These are phyloP conservation scores for Straminergon stramineum DNA, from an alignment of 225 moss, liverwort and hornwort species.

Conservation along the genomic window DNA sequence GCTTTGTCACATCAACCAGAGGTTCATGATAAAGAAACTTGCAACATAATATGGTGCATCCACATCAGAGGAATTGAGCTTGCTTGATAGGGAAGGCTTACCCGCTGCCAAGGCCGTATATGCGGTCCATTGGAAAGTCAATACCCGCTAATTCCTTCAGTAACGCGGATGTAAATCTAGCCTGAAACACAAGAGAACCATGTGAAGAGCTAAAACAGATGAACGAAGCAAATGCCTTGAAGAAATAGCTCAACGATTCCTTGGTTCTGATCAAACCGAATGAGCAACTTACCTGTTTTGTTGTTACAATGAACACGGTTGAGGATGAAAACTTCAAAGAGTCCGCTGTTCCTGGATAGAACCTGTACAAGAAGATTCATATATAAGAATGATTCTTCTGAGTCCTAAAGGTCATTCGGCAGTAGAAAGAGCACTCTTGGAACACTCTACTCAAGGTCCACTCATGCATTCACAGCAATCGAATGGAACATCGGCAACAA, in stretches of 20 bases:
- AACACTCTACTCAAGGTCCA: background rate
- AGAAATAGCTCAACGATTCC: background rate
- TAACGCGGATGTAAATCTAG: slow-evolving; percentile 69
- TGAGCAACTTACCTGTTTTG: slow-evolving; percentile 58
- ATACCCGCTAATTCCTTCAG: slow-evolving; percentile 85
- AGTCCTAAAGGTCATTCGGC: background rate
- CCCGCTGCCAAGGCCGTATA: slow-evolving; percentile 94
- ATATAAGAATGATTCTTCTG: background rate
- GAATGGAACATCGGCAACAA: background rate
- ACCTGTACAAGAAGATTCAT: slow-evolving; percentile 26
- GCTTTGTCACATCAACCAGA: background rate
- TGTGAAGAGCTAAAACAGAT: background rate
- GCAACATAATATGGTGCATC: background rate
- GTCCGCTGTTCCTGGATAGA: slow-evolving; percentile 86
- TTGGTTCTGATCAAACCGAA: background rate
- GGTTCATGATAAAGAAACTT: background rate
- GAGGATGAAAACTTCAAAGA: slow-evolving; percentile 70
- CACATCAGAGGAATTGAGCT: background rate
- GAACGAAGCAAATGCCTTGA: background rate
- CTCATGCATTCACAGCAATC: background rate
- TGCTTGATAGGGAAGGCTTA: slow-evolving; percentile 16
- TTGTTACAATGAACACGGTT: slow-evolving; percentile 81
- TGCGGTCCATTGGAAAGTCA: slow-evolving; percentile 65
- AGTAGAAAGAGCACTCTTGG: background rate
- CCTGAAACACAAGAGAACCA: slow-evolving; percentile 24